A percentile compares a stretch with the other conserved stretches of the same genome.
phyloP scores from a whole-genome alignment of 768 basidiomycete genomes.

The Termitomyces sp. region DNA sequence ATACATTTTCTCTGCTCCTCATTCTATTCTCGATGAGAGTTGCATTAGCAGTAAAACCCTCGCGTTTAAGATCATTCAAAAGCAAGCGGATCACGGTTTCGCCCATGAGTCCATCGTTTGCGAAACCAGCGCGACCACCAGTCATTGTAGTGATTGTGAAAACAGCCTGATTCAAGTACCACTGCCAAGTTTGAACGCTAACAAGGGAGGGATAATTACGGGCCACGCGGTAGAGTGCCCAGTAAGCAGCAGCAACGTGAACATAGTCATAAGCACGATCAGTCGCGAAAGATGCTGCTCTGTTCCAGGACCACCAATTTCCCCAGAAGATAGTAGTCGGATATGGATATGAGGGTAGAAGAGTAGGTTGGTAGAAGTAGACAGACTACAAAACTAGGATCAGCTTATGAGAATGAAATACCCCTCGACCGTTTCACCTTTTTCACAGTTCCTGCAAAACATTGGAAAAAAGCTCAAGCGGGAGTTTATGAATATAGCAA shows the following conservation, averaged over 20 bases:
- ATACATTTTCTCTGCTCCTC: slow-evolving; percentile 34
- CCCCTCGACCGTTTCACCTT: slow-evolving; percentile 27
- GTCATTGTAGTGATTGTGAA: slow-evolving; percentile 42
- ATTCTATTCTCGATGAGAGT: slow-evolving; percentile 42
- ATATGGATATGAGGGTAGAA: slow-evolving; percentile 41
- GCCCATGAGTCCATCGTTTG: slow-evolving; percentile 47
- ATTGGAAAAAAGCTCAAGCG: neutral
- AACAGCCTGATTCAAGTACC: slow-evolving; percentile 53
- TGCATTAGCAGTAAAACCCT: slow-evolving; percentile 43
- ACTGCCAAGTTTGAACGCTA: slow-evolving; percentile 43
- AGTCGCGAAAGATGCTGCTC: slow-evolving; percentile 38
- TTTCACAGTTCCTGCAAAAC: slow-evolving; percentile 40
- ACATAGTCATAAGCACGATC: slow-evolving; percentile 51
- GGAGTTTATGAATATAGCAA: slow-evolving; percentile 6
- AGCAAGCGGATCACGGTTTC: slow-evolving; percentile 46
- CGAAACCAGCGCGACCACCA: slow-evolving; percentile 37
- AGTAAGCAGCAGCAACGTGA: slow-evolving; percentile 45
- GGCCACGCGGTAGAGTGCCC: slow-evolving; percentile 52
- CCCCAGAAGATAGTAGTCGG: slow-evolving; percentile 43
- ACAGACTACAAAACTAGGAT: slow-evolving; percentile 29
- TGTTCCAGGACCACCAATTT: slow-evolving; percentile 56
- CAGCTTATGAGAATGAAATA: neutral
- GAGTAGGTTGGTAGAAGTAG: slow-evolving; percentile 44
- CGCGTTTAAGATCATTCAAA: slow-evolving; percentile 44
- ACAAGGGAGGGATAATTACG: slow-evolving; percentile 50